Base-by-base conservation (phyloP, 2,329 filamentous ascomycete species). In the Colletotrichum camelliae region DNA sequence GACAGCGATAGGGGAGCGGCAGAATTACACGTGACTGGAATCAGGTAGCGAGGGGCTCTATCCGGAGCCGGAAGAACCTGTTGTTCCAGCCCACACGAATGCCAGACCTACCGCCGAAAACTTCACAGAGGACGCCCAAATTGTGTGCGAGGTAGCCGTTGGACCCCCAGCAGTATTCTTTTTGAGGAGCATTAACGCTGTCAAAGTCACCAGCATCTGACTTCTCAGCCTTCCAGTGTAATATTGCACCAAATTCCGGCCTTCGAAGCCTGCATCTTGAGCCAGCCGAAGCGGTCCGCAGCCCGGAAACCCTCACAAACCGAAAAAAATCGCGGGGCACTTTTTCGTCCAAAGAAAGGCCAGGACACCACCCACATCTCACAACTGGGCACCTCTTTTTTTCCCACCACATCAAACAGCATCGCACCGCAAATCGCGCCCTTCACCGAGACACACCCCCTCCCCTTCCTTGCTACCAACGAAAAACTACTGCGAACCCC, bases 251-350 rank as follows among this genome's bases (percentile, higher is more conserved):
- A 52, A 31, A 31, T 33, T 27, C 31, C 55, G 18, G 31, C n/a
- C 16, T 8, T 18, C 13, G 39, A 55, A 35, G 18, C 58, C 31
- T 75, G 72, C 27, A 37, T 21, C 60, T 29, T 35, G 15, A 71
- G 72, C 61, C 61, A 61, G 37, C 48, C 69, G 57, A 67, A 75
- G 68, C 37, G 68, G 62, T 76, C 58, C 60, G 70, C 70, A 48
- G 29, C 57, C 24, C 64, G 33, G 33, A 76, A 76, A 73, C 74
- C 74, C 70, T 76, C 64, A 75, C 60, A 75, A 58, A 75, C 24
- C 48, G 33, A 33, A 27, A 69, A 75, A 75, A 75, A 75, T 75
- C 74, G 74, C 74, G 74, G 74, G 74, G 74, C 74, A 76, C 73
- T 74, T 70, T 76, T 76, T 75, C 39, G 60, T 21, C 64, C 35